Conservation (phyloP, 2,329 filamentous ascomycete species). For the Metarhizium robertsii region DNA sequence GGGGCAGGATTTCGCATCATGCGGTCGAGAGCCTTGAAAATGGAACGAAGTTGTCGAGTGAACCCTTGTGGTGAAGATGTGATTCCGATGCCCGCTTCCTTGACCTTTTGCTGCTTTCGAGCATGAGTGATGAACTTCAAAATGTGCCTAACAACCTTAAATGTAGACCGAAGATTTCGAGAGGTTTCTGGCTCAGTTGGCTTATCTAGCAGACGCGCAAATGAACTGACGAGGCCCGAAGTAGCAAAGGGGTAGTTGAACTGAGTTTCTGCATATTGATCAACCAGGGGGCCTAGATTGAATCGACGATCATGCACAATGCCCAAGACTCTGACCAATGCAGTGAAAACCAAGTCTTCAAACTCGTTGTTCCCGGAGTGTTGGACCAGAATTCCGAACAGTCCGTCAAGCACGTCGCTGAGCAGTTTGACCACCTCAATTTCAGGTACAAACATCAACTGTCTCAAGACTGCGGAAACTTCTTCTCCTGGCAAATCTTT, state of each 20-base stretch:
- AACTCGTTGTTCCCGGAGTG: slow-evolving; percentile 86
- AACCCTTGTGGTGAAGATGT: slow-evolving; percentile 65
- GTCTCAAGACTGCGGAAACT: slow-evolving; percentile 64
- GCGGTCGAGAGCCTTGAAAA: slow-evolving; percentile 82
- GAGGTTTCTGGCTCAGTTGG: slow-evolving; percentile 77
- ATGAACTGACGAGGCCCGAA: slow-evolving; percentile 77
- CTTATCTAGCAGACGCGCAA: slow-evolving; percentile 71
- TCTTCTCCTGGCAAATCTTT: slow-evolving; percentile 64
- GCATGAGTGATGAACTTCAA: slow-evolving; percentile 93
- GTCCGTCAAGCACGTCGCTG: slow-evolving; percentile 76
- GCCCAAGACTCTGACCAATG: slow-evolving; percentile 78
- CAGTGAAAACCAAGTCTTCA: slow-evolving; percentile 86
- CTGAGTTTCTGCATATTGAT: slow-evolving; percentile 77
- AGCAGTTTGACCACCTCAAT: slow-evolving; percentile 96
- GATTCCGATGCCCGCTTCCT: slow-evolving; percentile 80
- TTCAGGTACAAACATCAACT: slow-evolving; percentile 87
- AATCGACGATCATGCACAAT: slow-evolving; percentile 94
- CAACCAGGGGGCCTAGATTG: slow-evolving; percentile 81
- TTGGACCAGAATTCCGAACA: slow-evolving; percentile 87
- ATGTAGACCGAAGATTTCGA: slow-evolving; percentile 76
- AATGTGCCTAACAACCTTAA: slow-evolving; percentile 90
- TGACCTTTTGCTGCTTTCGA: slow-evolving; percentile 74
- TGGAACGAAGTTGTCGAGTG: slow-evolving; percentile 70
- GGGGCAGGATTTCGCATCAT: slow-evolving; percentile 85
- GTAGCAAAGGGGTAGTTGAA: slow-evolving; percentile 94